Base-by-base conservation (phyloP, 2,329 filamentous ascomycete genomes). In the Penicillium griseofulvum region DNA sequence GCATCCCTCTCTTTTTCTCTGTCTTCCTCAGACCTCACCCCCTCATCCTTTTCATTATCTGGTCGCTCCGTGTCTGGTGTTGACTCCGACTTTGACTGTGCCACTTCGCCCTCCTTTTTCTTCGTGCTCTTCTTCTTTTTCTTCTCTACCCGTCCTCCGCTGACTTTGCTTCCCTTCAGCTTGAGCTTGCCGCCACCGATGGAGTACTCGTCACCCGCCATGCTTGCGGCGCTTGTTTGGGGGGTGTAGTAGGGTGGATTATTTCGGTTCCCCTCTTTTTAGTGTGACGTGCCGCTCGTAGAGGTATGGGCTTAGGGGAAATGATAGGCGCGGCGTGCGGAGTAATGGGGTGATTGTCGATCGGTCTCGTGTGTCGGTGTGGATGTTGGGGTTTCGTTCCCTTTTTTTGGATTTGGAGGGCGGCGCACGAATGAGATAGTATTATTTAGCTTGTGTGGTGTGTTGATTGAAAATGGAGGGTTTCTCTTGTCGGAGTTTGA, bases 141-240 rank as follows among this genome's bases (percentile, higher is more conserved):
- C 59, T 77, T 76, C 57, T 76, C 73, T 45, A 78, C 65, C 45
- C 75, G 69, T n/a, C 74, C 68, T 36, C 73, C 72, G 44, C 83
- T 86, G 59, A 81, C 78, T 67, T 86, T 87, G 58, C 79, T 83
- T 67, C 91, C 91, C 78, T 97, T 97, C 57, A 97, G 83, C 71
- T 90, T 93, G 33, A 97, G 83, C 58, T 87, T 88, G 65, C 91
- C 91, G 67, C 87, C 81, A 57, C 83, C 81, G 54, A 80, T 74
- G 59, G 84, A 77, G 45, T 95, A 95, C 64, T 95, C 90, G 72
- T 89, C 87, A 52, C 59, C 62, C 45, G 65, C 58, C 65, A 68
- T 69, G 36, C 1, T 34, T 34, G 52, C 39, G 50, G 42, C 22
- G 26, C 36, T 44, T 16, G 43, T 22, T 11, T 26, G 7, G 8